Evolutionary conservation across 139 green algal species (phyloP).

Genomic region (Chlorella sorokiniana): DNA sequence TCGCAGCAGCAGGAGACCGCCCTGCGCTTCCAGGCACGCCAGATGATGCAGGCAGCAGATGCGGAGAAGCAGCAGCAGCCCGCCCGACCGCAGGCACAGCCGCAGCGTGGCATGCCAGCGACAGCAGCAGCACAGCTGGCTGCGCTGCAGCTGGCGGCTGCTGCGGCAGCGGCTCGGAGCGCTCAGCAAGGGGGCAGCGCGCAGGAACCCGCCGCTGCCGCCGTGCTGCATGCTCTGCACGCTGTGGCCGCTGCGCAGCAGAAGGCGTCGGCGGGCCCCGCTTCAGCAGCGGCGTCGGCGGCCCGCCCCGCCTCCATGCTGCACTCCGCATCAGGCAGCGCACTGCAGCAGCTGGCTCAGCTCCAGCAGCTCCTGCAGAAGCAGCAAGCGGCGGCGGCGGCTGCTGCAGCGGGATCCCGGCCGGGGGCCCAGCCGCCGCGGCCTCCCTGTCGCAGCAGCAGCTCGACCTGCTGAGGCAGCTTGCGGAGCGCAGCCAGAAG

Average conservation of each 20-base stretch:
- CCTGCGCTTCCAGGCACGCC: slow-evolving; percentile 18
- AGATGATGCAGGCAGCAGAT: background rate
- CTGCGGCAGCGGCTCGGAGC: background rate
- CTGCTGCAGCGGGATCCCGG: background rate
- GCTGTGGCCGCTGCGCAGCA: background rate
- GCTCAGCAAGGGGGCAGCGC: background rate
- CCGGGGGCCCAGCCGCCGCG: background rate
- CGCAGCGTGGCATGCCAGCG: background rate
- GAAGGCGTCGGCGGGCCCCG: background rate
- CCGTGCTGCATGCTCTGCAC: background rate
- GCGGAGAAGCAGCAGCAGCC: background rate
- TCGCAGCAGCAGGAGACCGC: slow-evolving; percentile 33
- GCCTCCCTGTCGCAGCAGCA: background rate
- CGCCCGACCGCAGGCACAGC: background rate
- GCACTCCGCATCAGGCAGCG: background rate
- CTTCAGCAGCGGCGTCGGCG: background rate
- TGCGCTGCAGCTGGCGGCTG: background rate
- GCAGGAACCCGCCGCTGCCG: background rate
- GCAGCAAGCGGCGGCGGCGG: slow-evolving; percentile 1
- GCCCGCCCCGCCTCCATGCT: background rate
- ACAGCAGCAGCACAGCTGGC: background rate
- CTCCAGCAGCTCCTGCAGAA: background rate
- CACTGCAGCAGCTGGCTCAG: background rate
- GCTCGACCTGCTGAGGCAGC: background rate
- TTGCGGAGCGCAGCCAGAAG: background rate